These are phyloP conservation scores for Solanum ossicruentum DNA, from an alignment of 257 asterid genomes.

Conservation along the genomic window DNA sequence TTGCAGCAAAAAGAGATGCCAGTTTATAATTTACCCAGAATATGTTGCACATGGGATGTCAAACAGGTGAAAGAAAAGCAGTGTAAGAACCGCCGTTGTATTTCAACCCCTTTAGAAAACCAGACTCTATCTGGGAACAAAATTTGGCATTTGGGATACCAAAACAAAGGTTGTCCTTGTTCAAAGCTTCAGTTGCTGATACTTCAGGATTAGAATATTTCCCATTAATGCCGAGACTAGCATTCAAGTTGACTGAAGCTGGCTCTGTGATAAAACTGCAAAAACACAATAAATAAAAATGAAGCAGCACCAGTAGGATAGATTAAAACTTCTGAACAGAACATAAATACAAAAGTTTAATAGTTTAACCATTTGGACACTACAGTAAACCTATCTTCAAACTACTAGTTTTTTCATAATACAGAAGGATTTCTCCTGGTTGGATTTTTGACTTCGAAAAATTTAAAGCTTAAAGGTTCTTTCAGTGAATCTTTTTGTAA, in stretches of 20 bases:
- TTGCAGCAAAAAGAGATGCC: neutral
- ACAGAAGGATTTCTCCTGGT: neutral
- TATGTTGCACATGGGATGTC: neutral
- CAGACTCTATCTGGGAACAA: constrained; percentile 36
- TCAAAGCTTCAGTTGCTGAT: constrained; percentile 9
- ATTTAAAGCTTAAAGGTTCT: neutral
- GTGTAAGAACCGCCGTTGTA: constrained; percentile 42
- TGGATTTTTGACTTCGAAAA: neutral
- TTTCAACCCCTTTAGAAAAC: constrained; percentile 54
- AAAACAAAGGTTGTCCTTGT: constrained; percentile 18
- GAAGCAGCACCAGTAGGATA: neutral
- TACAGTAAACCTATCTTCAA: neutral
- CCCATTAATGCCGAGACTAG: constrained; percentile 29
- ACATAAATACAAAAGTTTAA: neutral
- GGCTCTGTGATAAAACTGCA: constrained; percentile 68
- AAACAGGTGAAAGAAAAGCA: constrained; percentile 43
- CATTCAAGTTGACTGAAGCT: constrained; percentile 57
- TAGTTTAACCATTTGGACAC: neutral
- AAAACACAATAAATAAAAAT: neutral
- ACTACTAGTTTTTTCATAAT: neutral
- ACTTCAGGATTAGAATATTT: constrained; percentile 19
- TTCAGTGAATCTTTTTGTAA: neutral
- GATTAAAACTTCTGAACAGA: neutral
- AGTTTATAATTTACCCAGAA: neutral
- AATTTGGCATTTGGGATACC: constrained; percentile 38